Conservation (phyloP, 1,284 basidiomycete species). For the Leccinum huronense region DNA sequence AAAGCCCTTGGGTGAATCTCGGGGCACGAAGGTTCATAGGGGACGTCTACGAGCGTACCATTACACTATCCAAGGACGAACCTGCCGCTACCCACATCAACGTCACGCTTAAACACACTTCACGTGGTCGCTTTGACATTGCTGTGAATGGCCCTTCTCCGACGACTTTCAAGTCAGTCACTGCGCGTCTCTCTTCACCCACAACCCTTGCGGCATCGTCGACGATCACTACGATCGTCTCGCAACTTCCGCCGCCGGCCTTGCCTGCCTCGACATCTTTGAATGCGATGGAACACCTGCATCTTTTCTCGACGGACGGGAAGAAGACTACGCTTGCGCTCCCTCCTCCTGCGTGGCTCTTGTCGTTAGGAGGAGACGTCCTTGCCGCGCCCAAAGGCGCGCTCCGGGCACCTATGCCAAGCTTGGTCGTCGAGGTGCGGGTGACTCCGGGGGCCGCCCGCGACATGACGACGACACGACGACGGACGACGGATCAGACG, state of each 20-base stretch:
- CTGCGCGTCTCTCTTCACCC: constrained; percentile 52
- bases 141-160: constrained; percentile 42
- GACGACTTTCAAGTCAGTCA: constrained; percentile 49
- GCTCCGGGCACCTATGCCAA: constrained; percentile 83
- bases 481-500: too few species aligned
- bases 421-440: constrained; percentile 81
- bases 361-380: constrained; percentile 58
- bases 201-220: constrained; percentile 50
- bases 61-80: constrained; percentile 58
- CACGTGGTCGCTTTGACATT: constrained; percentile 52
- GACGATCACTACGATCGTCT: constrained; percentile 63
- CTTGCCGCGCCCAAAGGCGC: constrained; percentile 52
- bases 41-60: constrained; percentile 59
- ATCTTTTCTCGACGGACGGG: constrained; percentile 59
- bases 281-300: constrained; percentile 63
- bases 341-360: constrained; percentile 65
- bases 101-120: constrained; percentile 47
- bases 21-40: constrained; percentile 74
- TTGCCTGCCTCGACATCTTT: constrained; percentile 50
- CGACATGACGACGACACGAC: too few species aligned
- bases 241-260: constrained; percentile 55
- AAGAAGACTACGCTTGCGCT: constrained; percentile 59
- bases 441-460: constrained; percentile 56
- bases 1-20: constrained; percentile 65
- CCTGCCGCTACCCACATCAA: constrained; percentile 38